A percentile compares a stretch with the other conserved stretches of the same genome.
Conservation (phyloP, 495 filamentous ascomycete species). For the Jackrogersella minutella region DNA sequence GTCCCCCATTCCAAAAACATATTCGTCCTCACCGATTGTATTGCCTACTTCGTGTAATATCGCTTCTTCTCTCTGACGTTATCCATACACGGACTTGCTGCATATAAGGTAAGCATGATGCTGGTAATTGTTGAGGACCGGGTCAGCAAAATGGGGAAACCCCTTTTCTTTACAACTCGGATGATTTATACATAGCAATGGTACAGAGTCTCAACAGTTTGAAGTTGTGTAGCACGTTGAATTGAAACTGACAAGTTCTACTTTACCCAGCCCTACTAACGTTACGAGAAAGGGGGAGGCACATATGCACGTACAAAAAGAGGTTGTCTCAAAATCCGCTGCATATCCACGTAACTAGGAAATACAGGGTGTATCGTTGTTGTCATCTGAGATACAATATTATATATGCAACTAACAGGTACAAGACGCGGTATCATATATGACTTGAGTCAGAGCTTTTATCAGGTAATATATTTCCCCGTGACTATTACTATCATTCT, state of each 20-base stretch:
- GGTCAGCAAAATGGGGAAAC: neutral
- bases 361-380: too few species aligned
- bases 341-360: neutral
- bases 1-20: neutral
- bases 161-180: neutral
- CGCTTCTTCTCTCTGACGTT: neutral
- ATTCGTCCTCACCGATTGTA: neutral
- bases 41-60: neutral
- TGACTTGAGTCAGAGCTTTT: neutral
- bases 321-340: neutral
- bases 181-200: neutral
- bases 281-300: neutral
- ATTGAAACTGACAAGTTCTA: neutral
- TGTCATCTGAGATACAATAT: neutral
- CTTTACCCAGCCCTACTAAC: neutral
- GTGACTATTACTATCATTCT: neutral
- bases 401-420: too few species aligned
- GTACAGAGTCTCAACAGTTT: neutral
- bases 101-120: neutral
- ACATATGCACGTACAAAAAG: neutral
- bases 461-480: neutral
- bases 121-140: neutral
- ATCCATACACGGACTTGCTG: neutral
- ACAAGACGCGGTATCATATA: neutral
- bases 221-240: neutral